These are phyloP conservation scores for Achaetomium macrosporum DNA, from an alignment of 2,329 filamentous ascomycete genomes.

Conservation along the genomic window DNA sequence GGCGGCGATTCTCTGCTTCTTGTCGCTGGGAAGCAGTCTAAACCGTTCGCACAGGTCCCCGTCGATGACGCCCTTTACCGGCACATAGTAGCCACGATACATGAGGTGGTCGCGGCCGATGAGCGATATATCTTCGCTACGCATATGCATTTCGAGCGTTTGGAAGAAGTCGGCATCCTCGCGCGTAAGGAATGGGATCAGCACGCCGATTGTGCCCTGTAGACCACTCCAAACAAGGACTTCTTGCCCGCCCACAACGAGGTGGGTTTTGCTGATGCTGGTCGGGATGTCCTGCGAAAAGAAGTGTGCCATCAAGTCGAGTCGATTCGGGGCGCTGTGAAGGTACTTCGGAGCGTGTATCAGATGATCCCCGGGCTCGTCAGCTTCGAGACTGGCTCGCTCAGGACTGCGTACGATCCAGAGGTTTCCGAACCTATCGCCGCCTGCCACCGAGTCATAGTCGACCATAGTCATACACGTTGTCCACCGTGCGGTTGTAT, in stretches of 20 bases:
- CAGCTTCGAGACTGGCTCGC: slow-evolving; percentile 81
- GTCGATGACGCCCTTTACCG: slow-evolving; percentile 94
- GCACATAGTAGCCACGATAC: slow-evolving; percentile 92
- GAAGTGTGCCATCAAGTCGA: slow-evolving; percentile 81
- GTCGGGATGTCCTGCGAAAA: slow-evolving; percentile 91
- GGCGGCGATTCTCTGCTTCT: slow-evolving; percentile 90
- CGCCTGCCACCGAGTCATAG: slow-evolving; percentile 90
- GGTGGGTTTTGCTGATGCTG: slow-evolving; percentile 78
- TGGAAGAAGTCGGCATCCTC: slow-evolving; percentile 99
- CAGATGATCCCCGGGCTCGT: slow-evolving; percentile 86
- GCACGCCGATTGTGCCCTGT: slow-evolving; percentile 90
- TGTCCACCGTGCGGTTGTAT: slow-evolving; percentile 84
- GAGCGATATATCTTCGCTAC: slow-evolving; percentile 78
- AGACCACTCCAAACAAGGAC: slow-evolving; percentile 90
- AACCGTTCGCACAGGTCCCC: slow-evolving; percentile 94
- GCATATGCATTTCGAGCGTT: slow-evolving; percentile 79
- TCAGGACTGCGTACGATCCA: slow-evolving; percentile 85
- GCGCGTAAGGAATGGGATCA: slow-evolving; percentile 84
- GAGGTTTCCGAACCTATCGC: slow-evolving; percentile 96
- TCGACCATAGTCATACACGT: slow-evolving; percentile 91
- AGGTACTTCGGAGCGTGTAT: slow-evolving; percentile 85
- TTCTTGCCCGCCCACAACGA: slow-evolving; percentile 88
- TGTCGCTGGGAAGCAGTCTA: slow-evolving; percentile 74
- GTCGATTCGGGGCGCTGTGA: slow-evolving; percentile 77
- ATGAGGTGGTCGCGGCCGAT: slow-evolving; percentile 92